Percentiles rank a stretch among this genome's conserved stretches.
Evolutionary conservation across 306 rosid genomes (phyloP).

Genomic region (Pachyrhizus erosus): DNA sequence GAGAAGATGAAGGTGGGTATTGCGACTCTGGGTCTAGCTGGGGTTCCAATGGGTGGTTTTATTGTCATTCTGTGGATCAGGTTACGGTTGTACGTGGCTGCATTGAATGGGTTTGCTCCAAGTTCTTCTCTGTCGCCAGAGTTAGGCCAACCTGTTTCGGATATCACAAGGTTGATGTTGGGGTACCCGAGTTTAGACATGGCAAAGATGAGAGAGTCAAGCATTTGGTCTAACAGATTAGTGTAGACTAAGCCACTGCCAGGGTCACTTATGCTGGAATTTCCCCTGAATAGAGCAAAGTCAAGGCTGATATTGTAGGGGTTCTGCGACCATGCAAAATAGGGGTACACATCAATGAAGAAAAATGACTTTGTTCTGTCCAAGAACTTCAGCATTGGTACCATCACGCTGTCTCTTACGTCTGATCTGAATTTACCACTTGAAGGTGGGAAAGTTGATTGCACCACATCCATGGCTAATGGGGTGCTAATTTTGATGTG

Average conservation of each 20-base stretch:
- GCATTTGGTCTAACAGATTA: constrained; percentile 87
- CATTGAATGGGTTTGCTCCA: constrained; percentile 65
- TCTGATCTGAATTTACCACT: constrained; percentile 54
- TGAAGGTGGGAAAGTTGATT: constrained; percentile 74
- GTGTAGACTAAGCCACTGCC: constrained; percentile 61
- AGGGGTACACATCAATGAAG: constrained; percentile 80
- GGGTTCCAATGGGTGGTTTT: constrained; percentile 70
- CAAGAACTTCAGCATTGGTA: constrained; percentile 68
- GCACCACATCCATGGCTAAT: constrained; percentile 74
- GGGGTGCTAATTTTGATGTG: constrained; percentile 76
- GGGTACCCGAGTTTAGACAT: constrained; percentile 79
- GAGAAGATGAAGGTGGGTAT: constrained; percentile 79
- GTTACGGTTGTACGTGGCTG: constrained; percentile 77
- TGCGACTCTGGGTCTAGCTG: constrained; percentile 60
- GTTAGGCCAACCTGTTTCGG: constrained; percentile 91
- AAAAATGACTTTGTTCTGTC: constrained; percentile 70
- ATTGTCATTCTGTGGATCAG: constrained; percentile 57
- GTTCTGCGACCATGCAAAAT: constrained; percentile 73
- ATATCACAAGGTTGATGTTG: constrained; percentile 53
- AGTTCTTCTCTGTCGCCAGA: constrained; percentile 55
- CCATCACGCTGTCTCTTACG: constrained; percentile 50
- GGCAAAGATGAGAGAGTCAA: constrained; percentile 73
- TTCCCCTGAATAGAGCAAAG: constrained; percentile 60
- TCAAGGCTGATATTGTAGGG: constrained; percentile 61
- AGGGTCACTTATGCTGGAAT: constrained; percentile 46